phyloP scores from a whole-genome alignment of 257 asterid species.

The Mentha longifolia region DNA sequence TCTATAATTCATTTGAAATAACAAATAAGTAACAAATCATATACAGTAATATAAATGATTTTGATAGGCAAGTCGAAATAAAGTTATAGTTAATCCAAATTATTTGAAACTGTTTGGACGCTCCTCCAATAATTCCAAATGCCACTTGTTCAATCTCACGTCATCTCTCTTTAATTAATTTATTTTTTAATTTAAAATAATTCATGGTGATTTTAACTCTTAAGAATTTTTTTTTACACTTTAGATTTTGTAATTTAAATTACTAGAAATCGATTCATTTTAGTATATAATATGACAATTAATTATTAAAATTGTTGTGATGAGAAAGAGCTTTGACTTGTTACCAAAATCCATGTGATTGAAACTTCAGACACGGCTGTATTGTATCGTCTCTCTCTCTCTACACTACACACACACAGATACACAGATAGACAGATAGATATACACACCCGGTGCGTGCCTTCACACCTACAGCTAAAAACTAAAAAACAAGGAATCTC shows the following conservation, averaged over 20 bases:
- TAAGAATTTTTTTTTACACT: not conserved
- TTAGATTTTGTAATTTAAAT: not conserved
- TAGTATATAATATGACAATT: not conserved
- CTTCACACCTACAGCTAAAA: slow-evolving; percentile 25
- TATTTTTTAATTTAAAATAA: not conserved
- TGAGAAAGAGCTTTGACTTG: slow-evolving; percentile 21
- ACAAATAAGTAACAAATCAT: not conserved
- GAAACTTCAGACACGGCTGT: slow-evolving; percentile 4
- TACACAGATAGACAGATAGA: not conserved
- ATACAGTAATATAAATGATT: not conserved
- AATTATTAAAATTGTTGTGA: not conserved
- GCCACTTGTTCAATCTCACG: not conserved
- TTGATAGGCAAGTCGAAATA: not conserved
- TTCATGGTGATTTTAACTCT: not conserved
- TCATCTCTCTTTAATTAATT: slow-evolving; percentile 1
- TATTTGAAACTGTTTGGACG: not conserved
- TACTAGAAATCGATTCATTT: not conserved
- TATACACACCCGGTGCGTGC: not conserved
- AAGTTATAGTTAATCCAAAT: slow-evolving; percentile 6
- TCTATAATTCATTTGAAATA: not conserved
- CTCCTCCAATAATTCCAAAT: slow-evolving; percentile 20
- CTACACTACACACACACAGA: not conserved
- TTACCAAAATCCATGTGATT: slow-evolving; percentile 18
- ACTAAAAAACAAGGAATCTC: slow-evolving; percentile 27
- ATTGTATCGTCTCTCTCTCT: not conserved